These are phyloP conservation scores for Neurospora sp. DNA, from an alignment of 495 filamentous ascomycete genomes.

Conservation along the genomic window DNA sequence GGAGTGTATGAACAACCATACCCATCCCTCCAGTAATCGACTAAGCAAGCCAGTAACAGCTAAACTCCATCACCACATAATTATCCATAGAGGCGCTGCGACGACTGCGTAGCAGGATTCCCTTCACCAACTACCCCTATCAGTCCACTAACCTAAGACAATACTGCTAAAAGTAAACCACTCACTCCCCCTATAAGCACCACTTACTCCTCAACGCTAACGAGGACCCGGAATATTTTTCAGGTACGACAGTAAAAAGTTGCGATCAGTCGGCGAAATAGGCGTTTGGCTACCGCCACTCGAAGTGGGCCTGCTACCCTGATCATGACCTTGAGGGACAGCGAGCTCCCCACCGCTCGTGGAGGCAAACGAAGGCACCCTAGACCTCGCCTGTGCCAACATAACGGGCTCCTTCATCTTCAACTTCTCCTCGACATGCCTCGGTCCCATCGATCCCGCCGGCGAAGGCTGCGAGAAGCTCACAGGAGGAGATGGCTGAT, in stretches of 20 bases:
- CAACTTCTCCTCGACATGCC: constrained; percentile 35
- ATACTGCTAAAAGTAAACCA: background rate
- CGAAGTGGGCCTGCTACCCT: constrained; percentile 21
- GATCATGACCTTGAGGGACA: constrained; percentile 4
- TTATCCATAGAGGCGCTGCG: background rate
- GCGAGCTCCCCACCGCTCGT: constrained; percentile 7
- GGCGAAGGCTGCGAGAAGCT: constrained; percentile 17
- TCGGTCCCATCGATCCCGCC: constrained; percentile 21
- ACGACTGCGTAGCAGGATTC: background rate
- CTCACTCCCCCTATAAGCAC: background rate
- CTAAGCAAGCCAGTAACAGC: background rate
- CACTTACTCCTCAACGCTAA: background rate
- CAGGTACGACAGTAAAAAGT: constrained; percentile 75
- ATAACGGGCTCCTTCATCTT: constrained; percentile 23
- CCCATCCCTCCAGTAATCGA: background rate
- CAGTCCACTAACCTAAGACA: background rate
- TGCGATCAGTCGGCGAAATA: constrained; percentile 59
- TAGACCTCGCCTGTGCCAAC: constrained; percentile 28
- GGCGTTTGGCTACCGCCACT: constrained; percentile 40
- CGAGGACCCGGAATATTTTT: constrained; percentile 22
- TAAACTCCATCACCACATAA: background rate
- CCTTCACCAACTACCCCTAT: background rate
- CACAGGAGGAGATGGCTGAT: constrained; percentile 8
- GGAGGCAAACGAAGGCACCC: constrained; percentile 30
- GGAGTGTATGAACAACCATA: background rate